Evolutionary conservation across 305 asterid species (phyloP).

Genomic region (Fraxinus sp.): DNA sequence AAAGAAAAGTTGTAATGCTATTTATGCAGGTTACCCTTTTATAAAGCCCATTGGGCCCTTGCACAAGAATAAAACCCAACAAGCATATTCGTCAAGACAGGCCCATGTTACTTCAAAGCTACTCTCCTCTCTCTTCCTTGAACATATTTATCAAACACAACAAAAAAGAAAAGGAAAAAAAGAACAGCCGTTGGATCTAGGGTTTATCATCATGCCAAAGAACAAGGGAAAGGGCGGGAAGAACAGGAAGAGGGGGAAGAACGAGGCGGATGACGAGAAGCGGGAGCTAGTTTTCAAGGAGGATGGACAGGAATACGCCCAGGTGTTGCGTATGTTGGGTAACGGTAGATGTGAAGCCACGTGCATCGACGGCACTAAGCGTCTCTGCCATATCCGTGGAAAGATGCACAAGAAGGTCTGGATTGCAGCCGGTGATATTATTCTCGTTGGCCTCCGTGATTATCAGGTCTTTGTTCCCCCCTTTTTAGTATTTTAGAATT

Average conservation of each 20-base stretch:
- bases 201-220: slow-evolving; percentile 46
- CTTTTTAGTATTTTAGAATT: neutral
- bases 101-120: neutral
- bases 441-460: slow-evolving; percentile 46
- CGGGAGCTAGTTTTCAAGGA: slow-evolving; percentile 51
- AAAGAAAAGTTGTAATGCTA: neutral
- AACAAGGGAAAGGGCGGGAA: slow-evolving; percentile 62
- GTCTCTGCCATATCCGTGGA: slow-evolving; percentile 47
- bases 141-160: neutral
- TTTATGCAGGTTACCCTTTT: too few relatives aligned
- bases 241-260: slow-evolving; percentile 56
- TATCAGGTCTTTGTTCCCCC: slow-evolving; percentile 18
- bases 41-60: neutral
- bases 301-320: slow-evolving; percentile 56
- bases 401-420: slow-evolving; percentile 52
- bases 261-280: slow-evolving; percentile 51
- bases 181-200: slow-evolving; percentile 18
- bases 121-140: neutral
- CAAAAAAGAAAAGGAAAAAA: neutral
- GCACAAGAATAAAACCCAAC: neutral
- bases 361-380: slow-evolving; percentile 46
- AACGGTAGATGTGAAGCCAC: slow-evolving; percentile 45
- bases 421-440: slow-evolving; percentile 42
- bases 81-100: neutral
- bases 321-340: slow-evolving; percentile 46